Conservation (phyloP, 148 eudicot genomes). For the Vaccinium macrocarpon region DNA sequence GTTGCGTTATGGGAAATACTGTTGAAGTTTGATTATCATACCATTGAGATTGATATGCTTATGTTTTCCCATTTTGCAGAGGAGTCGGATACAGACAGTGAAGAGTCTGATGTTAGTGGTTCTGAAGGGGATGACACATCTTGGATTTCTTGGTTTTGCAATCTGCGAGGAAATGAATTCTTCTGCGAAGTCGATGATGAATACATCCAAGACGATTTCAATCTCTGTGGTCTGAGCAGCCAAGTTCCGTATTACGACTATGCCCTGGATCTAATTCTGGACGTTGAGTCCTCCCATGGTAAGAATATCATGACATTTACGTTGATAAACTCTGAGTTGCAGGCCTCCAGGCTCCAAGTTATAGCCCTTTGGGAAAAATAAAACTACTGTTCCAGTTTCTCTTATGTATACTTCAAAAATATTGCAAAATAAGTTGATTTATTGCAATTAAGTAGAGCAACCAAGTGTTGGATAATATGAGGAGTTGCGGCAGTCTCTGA, state of each 20-base stretch:
- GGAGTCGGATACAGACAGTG: constrained; percentile 71
- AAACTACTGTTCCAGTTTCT: not conserved
- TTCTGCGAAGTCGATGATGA: constrained; percentile 79
- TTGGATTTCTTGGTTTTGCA: constrained; percentile 83
- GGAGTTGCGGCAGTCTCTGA: not conserved
- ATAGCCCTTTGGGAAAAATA: not conserved
- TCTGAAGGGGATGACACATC: constrained; percentile 79
- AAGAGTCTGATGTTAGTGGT: constrained; percentile 67
- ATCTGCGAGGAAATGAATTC: constrained; percentile 65
- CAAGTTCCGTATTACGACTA: constrained; percentile 73
- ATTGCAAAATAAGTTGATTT: not conserved
- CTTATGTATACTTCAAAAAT: not conserved
- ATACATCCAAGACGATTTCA: constrained; percentile 76
- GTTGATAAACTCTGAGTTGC: not conserved
- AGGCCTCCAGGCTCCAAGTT: not conserved
- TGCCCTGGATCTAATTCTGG: constrained; percentile 63
- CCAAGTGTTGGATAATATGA: not conserved
- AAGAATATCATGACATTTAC: constrained; percentile 12
- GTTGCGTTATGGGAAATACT: not conserved
- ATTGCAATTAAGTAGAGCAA: not conserved
- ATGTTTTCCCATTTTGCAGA: constrained; percentile 33
- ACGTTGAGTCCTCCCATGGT: constrained; percentile 74
- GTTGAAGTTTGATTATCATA: not conserved
- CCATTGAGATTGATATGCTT: constrained; percentile 9
- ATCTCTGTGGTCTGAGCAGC: constrained; percentile 71